Conservation (phyloP, 1,284 basidiomycete species). For the Heterobasidion parviporum region DNA sequence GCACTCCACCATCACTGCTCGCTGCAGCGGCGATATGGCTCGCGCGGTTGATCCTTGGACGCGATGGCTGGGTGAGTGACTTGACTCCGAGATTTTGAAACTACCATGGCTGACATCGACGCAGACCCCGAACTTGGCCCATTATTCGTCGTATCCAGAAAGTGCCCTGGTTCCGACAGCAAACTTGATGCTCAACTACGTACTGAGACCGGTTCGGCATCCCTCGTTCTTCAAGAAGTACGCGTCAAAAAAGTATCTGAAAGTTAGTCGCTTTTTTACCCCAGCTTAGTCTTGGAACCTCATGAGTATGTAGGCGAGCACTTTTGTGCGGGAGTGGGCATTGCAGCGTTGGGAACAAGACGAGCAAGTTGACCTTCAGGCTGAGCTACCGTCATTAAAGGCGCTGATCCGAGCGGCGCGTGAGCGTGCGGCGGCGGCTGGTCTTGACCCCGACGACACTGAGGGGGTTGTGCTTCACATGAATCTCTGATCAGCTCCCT, state of each 20-base stretch:
- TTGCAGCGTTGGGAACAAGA: conserved; percentile 51
- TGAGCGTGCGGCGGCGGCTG: conserved; percentile 16
- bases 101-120: background rate
- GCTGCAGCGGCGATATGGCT: conserved; percentile 91
- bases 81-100: background rate
- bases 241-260: conserved; percentile 78
- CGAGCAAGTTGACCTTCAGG: conserved; percentile 39
- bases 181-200: conserved; percentile 90
- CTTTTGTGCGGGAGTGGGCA: conserved; percentile 58
- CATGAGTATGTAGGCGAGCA: conserved; percentile 36
- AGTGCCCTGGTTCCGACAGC: conserved; percentile 80
- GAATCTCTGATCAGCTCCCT: conserved; percentile 5
- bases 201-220: conserved; percentile 68
- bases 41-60: conserved; percentile 78
- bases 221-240: conserved; percentile 82
- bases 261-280: conserved; percentile 37
- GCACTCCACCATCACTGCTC: conserved; percentile 76
- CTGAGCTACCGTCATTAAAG: conserved; percentile 47
- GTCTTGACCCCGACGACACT: conserved; percentile 12
- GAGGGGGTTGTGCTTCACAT: conserved; percentile 6
- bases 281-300: conserved; percentile 4
- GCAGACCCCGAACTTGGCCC: conserved; percentile 81
- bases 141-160: conserved; percentile 89
- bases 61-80: conserved; percentile 75
- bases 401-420: conserved; percentile 35